Evolutionary conservation across 1,284 basidiomycete genomes (phyloP).

Genomic region (Phlebopus sp.): DNA sequence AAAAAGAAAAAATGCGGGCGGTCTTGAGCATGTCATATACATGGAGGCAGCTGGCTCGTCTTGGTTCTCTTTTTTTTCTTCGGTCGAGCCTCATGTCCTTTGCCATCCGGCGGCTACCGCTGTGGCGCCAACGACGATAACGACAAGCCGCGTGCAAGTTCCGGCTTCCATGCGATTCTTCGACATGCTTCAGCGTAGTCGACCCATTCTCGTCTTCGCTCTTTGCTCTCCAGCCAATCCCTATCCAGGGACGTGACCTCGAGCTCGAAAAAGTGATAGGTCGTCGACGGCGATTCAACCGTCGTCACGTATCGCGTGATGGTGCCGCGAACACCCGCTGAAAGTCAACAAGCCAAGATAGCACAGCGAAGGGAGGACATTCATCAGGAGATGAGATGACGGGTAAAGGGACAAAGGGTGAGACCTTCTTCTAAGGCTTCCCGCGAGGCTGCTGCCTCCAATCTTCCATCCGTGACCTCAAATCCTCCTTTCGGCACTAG

Average conservation of each 20-base stretch:
- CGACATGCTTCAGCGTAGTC: conserved; percentile 74
- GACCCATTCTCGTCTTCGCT: conserved; percentile 79
- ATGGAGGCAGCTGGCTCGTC: conserved; percentile 6
- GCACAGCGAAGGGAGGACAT: conserved; percentile 43
- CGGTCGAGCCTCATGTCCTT: conserved; percentile 11
- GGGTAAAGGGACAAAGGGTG: conserved; percentile 75
- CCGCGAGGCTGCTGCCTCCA: conserved; percentile 81
- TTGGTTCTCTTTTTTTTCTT: conserved; percentile 4
- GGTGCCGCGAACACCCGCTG: conserved; percentile 78
- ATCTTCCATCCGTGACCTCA: conserved; percentile 72
- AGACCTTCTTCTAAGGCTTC: conserved; percentile 92
- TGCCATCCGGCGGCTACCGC: conserved; percentile 28
- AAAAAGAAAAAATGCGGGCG: conserved; percentile 15
- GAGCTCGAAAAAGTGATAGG: conserved; percentile 84
- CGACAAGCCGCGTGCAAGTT: conserved; percentile 69
- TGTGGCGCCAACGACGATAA: conserved; percentile 62
- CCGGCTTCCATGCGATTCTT: conserved; percentile 74
- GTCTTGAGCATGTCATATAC: conserved; percentile 8
- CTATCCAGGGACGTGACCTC: conserved; percentile 71
- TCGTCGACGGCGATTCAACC: conserved; percentile 70
- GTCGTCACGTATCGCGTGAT: conserved; percentile 77
- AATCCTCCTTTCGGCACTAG: conserved; percentile 84
- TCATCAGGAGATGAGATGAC: conserved; percentile 66
- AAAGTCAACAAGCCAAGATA: conserved; percentile 30
- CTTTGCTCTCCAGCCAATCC: conserved; percentile 74